phyloP scores from a whole-genome alignment of 2,329 filamentous ascomycete genomes.

The Venturia pyrina region DNA sequence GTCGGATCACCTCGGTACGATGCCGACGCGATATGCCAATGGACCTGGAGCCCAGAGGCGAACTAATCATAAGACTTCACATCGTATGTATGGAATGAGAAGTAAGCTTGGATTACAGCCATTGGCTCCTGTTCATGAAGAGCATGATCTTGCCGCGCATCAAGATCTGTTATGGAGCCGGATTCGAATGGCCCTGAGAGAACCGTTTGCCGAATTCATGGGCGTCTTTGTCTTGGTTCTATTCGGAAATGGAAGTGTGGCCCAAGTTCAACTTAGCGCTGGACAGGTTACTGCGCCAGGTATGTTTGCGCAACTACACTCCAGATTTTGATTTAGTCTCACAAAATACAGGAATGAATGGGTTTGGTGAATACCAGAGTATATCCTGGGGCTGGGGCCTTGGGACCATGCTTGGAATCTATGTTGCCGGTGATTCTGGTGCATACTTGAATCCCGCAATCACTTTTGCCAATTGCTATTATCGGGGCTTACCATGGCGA shows the following conservation, averaged over 20 bases:
- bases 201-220: constrained; percentile 36
- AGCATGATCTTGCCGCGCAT: constrained; percentile 28
- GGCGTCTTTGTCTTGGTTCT: constrained; percentile 32
- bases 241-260: constrained; percentile 35
- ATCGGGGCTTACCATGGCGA: constrained; percentile 57
- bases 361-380: constrained; percentile 32
- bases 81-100: background rate
- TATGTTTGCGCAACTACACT: constrained; percentile 13
- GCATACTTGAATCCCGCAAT: constrained; percentile 58
- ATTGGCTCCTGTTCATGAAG: constrained; percentile 30
- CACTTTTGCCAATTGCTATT: constrained; percentile 59
- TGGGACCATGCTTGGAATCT: constrained; percentile 41
- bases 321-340: background rate
- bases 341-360: constrained; percentile 14
- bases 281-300: constrained; percentile 30
- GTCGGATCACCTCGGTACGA: background rate
- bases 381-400: constrained; percentile 32
- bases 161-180: constrained; percentile 29
- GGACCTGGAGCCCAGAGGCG: background rate
- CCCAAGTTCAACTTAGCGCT: constrained; percentile 31
- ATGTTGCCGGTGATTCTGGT: constrained; percentile 54
- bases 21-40: background rate
- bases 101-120: constrained; percentile 28
- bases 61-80: constrained; percentile 1
- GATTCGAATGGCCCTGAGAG: constrained; percentile 27